Conservation (phyloP, 2,329 filamentous ascomycete species). For the Aspergillus pseudoglaucus region DNA sequence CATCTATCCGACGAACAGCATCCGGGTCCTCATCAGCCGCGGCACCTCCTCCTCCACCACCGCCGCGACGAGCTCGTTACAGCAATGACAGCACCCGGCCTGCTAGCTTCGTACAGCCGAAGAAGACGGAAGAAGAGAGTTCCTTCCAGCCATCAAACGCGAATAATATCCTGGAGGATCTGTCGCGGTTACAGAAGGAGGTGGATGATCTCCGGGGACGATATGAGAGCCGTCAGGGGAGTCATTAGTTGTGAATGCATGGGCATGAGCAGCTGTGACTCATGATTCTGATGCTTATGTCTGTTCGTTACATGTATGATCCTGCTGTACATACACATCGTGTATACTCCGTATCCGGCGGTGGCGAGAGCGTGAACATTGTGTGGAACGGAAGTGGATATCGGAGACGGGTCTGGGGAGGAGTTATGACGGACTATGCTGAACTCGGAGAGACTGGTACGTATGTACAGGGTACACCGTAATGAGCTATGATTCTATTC, state of each 20-base stretch:
- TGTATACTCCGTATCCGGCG: too few relatives aligned
- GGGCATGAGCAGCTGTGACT: too few relatives aligned
- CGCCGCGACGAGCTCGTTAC: conserved; percentile 42
- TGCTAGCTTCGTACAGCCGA: conserved; percentile 6
- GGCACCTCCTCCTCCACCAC: conserved; percentile 32
- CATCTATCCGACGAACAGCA: conserved; percentile 1
- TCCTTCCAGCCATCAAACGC: conserved; percentile 33
- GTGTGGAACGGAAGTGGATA: too few relatives aligned
- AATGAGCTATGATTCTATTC: too few relatives aligned
- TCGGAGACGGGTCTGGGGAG: too few relatives aligned
- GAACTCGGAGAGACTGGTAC: too few relatives aligned
- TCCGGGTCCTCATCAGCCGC: conserved; percentile 5
- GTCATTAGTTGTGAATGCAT: conserved; percentile 9
- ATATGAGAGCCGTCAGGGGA: conserved; percentile 26
- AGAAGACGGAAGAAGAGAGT: conserved; percentile 17
- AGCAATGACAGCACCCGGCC: conserved; percentile 24
- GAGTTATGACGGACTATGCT: too few relatives aligned
- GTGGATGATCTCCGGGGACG: conserved; percentile 55
- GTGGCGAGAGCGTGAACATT: too few relatives aligned
- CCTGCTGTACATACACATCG: too few relatives aligned
- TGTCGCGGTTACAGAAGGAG: conserved; percentile 65
- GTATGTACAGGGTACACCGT: too few relatives aligned
- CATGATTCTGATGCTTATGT: too few relatives aligned
- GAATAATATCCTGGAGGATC: conserved; percentile 63
- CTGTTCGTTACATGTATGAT: too few relatives aligned